Evolutionary conservation across 306 rosid genomes (phyloP), one percentile per base, ranked within the genome.

Genomic region (Sicyos edulis): DNA sequence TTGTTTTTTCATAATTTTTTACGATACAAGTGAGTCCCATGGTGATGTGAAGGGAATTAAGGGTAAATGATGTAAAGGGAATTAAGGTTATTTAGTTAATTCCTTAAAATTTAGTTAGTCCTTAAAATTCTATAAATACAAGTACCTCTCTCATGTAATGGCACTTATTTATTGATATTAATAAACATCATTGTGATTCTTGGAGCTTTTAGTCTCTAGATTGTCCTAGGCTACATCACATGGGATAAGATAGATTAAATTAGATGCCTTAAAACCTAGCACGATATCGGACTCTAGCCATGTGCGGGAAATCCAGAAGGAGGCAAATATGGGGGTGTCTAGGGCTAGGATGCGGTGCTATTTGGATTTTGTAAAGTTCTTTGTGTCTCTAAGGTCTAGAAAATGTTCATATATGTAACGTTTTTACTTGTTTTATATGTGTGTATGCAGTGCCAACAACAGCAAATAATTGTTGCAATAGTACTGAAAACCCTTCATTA

Each of bases 391-490:
- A 45, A 11, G 6, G 37, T 66, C 54, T 45, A 45, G 3, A 13
- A 13, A 21, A 7, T 68, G 57, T 24, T 67, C 9, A 47, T 21
- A 7, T 8, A 11, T 14, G 40, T 67, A 67, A 67, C 4, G 10
- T 49, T 40, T 42, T 42, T 19, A 4, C 8, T 2, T 77, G 26
- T 50, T 55, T 8, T 72, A 59, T 76, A 71, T 76, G 83, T 83
- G 69, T 83, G 65, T 73, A 45, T 68, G 72, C 72, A 86, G 95
- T 73, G 29, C 81, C 84, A 74, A 80, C 82, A 59, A 76, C n/a
- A 64, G 70, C 49, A 60, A 89, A 89, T 82, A 88, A 89, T 75
- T 78, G 91, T 80, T 86, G 95, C 83, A 89, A 96, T 78, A 86
- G 89, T 81, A 75, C 79, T 60, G 96, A 81, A 84, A 91, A 89